These are phyloP conservation scores for Rubia tinctorum DNA, from an alignment of 305 asterid species.

Conservation along the genomic window DNA sequence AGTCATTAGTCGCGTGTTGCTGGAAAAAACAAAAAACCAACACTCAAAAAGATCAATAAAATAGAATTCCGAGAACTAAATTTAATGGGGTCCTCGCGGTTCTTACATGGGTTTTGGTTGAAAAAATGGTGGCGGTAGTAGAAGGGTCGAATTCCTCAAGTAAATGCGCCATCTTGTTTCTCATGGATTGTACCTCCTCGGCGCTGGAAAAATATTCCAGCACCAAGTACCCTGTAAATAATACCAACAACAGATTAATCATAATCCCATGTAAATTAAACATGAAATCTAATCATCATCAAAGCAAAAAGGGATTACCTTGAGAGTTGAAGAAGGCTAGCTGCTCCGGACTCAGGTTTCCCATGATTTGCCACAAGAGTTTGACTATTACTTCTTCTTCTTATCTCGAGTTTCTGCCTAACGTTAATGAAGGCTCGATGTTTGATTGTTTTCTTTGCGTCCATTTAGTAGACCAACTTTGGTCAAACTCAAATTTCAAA, in stretches of 20 bases:
- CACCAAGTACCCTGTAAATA: slow-evolving; percentile 60
- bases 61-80: background rate
- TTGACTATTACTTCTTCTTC: background rate
- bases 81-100: background rate
- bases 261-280: background rate
- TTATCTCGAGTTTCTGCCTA: no score
- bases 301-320: slow-evolving; percentile 21
- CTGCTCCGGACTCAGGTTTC: slow-evolving; percentile 39
- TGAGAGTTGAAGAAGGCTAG: slow-evolving; percentile 56
- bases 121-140: slow-evolving; percentile 63
- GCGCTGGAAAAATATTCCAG: slow-evolving; percentile 67
- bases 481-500: background rate
- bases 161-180: slow-evolving; percentile 61
- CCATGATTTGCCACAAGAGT: slow-evolving; percentile 40
- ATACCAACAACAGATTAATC: background rate
- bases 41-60: background rate
- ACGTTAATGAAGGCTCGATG: no score
- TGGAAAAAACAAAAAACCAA: slow-evolving; percentile 20
- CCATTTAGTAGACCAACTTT: background rate
- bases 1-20: slow-evolving; percentile 66
- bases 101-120: slow-evolving; percentile 85
- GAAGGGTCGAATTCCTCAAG: slow-evolving; percentile 73
- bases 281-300: background rate
- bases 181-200: slow-evolving; percentile 58
- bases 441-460: no score